Base-by-base conservation (phyloP, 2,329 filamentous ascomycete genomes). In the Metarhizium brunneum region DNA sequence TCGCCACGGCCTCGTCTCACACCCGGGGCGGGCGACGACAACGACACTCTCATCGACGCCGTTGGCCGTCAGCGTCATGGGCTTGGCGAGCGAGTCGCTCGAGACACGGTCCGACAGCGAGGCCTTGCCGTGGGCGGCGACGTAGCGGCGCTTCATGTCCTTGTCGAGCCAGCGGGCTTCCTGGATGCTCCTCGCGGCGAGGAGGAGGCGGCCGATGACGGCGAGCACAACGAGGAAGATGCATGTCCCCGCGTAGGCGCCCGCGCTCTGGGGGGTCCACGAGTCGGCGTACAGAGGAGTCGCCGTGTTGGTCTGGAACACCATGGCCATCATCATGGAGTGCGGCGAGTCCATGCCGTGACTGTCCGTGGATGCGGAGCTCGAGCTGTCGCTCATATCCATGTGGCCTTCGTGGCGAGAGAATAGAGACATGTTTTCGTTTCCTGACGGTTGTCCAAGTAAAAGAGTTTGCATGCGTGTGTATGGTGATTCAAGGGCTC, bases 151-250 rank as follows among this genome's bases (percentile, higher is more conserved):
- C 55, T 85, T 80, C 65, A 89, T 76, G 63, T 92, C 89, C 35
- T 73, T 73, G 67, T 88, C 84, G 50, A 87, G 72, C 86, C 90
- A 95, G 48, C 76, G 73, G 61, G 75, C 66, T 70, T 80, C 82
- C 68, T 73, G 80, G 70, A 75, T 83, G 73, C 73, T 82, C 68
- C 90, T 90, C 63, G 82, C 76, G 2, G 91, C 91, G 52, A 92
- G 74, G 16, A 96, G 76, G 20, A 77, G 73, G 53, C 92, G 87
- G 65, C 86, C 84, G 56, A 87, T 65, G 58, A 85, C 76, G 58
- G 85, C 85, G 53, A 97, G 84, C 48, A 87, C 63, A 67, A 96
- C 85, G 57, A 96, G 80, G 73, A 96, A 96, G 69, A 96, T 88
- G 76, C 92, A 95, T 32, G 90, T 95, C 55, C 84, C 92, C 2